Conservation (phyloP, 2,329 filamentous ascomycete species). For the Xylaria sp. region DNA sequence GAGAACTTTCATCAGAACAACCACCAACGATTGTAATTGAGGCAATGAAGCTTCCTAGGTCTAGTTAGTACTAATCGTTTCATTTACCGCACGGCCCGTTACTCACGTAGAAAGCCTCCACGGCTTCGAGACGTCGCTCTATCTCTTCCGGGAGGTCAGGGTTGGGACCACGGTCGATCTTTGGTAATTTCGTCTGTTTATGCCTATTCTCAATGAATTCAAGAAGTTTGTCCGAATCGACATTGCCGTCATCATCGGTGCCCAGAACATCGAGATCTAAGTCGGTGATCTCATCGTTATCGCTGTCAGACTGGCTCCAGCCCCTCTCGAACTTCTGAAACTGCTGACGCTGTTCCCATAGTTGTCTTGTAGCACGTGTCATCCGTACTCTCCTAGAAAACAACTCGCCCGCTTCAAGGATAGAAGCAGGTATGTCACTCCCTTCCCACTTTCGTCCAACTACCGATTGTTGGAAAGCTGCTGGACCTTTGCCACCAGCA, state of each 20-base stretch:
- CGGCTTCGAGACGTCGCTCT: constrained; percentile 63
- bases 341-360: constrained; percentile 89
- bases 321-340: constrained; percentile 91
- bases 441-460: constrained; percentile 87
- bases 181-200: constrained; percentile 38
- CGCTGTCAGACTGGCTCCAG: constrained; percentile 58
- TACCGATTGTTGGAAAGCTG: constrained; percentile 71
- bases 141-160: constrained; percentile 47
- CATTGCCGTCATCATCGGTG: constrained; percentile 24
- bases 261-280: constrained; percentile 34
- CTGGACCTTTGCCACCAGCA: constrained; percentile 80
- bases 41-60: constrained; percentile 67
- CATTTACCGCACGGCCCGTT: neutral
- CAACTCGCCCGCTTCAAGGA: constrained; percentile 87
- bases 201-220: constrained; percentile 38
- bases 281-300: constrained; percentile 32
- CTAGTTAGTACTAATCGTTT: constrained; percentile 27
- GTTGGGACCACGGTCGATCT: constrained; percentile 48
- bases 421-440: constrained; percentile 89
- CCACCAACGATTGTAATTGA: constrained; percentile 85
- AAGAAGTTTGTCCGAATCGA: constrained; percentile 38
- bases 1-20: constrained; percentile 85
- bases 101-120: constrained; percentile 83
- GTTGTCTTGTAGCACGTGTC: constrained; percentile 82
- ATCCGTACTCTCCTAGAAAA: constrained; percentile 88